These are phyloP conservation scores for Strobilomyces dryophilus DNA, from an alignment of 768 basidiomycete genomes.

Conservation along the genomic window DNA sequence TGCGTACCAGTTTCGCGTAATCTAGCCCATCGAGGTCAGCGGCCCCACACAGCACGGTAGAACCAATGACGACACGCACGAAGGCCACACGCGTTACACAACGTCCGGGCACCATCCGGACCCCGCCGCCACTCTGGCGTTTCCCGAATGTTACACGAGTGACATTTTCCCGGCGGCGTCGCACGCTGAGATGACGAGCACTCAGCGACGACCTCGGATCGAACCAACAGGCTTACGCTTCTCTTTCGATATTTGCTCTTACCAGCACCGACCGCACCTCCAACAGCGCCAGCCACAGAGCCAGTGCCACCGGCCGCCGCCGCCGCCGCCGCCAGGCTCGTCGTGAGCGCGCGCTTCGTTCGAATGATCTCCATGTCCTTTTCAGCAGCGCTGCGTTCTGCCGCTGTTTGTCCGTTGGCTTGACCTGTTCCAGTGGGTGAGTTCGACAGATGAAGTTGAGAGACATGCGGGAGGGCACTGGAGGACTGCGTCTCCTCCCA, in stretches of 20 bases:
- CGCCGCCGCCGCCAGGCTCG: constrained; percentile 51
- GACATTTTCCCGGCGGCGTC: constrained; percentile 81
- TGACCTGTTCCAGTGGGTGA: constrained; percentile 9
- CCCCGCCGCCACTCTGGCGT: constrained; percentile 88
- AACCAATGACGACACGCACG: constrained; percentile 39
- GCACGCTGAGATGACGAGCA: constrained; percentile 55
- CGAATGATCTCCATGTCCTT: constrained; percentile 85
- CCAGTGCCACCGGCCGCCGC: constrained; percentile 33
- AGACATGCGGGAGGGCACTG: constrained; percentile 17
- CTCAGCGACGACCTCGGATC: constrained; percentile 12
- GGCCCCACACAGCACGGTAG: not conserved
- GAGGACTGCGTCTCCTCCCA: constrained; percentile 58
- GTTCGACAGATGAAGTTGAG: constrained; percentile 23
- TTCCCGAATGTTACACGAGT: constrained; percentile 83
- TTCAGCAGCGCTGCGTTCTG: constrained; percentile 63
- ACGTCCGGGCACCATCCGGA: constrained; percentile 77
- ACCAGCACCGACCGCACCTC: constrained; percentile 19
- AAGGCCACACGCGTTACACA: constrained; percentile 83
- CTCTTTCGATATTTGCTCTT: constrained; percentile 84
- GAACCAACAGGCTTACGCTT: constrained; percentile 53
- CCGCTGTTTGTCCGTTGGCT: constrained; percentile 26
- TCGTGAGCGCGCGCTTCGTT: constrained; percentile 70
- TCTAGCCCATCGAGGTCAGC: constrained; percentile 37
- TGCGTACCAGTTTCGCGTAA: constrained; percentile 80
- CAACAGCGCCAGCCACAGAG: constrained; percentile 28